phyloP scores from a whole-genome alignment of 495 filamentous ascomycete species.

The Aspergillus sparsus region DNA sequence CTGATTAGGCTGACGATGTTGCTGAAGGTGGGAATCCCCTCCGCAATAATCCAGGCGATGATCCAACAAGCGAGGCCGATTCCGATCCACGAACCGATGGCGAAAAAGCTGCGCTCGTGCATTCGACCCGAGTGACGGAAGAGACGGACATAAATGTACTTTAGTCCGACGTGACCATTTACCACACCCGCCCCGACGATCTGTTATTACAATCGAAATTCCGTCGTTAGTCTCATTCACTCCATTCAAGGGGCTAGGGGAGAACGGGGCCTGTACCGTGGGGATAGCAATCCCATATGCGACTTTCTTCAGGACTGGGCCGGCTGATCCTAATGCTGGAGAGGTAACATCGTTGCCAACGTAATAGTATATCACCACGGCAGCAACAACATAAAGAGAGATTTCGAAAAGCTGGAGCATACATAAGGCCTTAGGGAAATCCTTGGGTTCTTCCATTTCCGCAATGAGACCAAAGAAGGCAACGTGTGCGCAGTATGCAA shows the following conservation, averaged over 20 bases:
- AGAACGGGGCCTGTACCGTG: neutral
- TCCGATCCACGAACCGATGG: slow-evolving; percentile 49
- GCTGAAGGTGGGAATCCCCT: slow-evolving; percentile 66
- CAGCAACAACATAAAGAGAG: slow-evolving; percentile 65
- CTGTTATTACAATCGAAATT: neutral
- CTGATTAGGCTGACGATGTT: slow-evolving; percentile 52
- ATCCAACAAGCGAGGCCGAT: slow-evolving; percentile 56
- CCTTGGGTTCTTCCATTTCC: slow-evolving; percentile 69
- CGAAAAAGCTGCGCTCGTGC: slow-evolving; percentile 50
- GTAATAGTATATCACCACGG: slow-evolving; percentile 71
- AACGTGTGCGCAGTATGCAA: slow-evolving; percentile 63
- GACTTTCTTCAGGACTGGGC: slow-evolving; percentile 10
- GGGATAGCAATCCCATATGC: slow-evolving; percentile 16
- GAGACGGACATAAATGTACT: slow-evolving; percentile 15
- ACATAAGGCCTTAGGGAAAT: slow-evolving; percentile 67
- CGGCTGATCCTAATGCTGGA: slow-evolving; percentile 10
- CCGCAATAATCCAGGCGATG: slow-evolving; percentile 66
- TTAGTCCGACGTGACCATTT: slow-evolving; percentile 16
- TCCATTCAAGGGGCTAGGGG: neutral
- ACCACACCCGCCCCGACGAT: slow-evolving; percentile 17
- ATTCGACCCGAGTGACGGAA: slow-evolving; percentile 39
- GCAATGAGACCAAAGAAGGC: slow-evolving; percentile 77
- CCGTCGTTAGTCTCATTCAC: neutral
- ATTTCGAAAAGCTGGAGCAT: slow-evolving; percentile 66
- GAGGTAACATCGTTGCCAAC: slow-evolving; percentile 49